Base-by-base conservation (phyloP, 345 rosid species). In the sweet orange (Citrus sinensis) region DNA sequence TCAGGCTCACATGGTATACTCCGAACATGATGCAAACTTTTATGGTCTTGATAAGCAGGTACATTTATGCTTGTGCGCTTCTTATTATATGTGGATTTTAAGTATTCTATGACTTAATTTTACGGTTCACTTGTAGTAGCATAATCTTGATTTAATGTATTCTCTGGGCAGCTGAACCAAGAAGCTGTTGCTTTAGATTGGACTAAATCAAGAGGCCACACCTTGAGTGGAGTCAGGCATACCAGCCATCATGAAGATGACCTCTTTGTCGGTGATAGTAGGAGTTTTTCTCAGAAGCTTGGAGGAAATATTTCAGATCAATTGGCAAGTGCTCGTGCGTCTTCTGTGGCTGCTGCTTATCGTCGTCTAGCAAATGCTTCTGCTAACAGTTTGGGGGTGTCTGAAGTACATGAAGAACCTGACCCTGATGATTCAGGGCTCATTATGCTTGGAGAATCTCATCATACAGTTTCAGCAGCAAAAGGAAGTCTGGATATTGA, bases 1-100 rank as follows among this genome's bases (percentile, higher is more conserved):
- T 80, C 89, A 96, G 99, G 97, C 98, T 77, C 99, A 94, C 87
- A 96, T 96, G 98, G 87, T 96, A 40, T 86, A 83, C 86, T 76
- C 98, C 4, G 99, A 96, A 81, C 99, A 94, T 73, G 98, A 96
- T 87, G 93, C 89, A 59, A 87, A 90, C 71, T 96, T 96, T 74
- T 90, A 85, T 79, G 91, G 97, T 80, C 88, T 94, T 49, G 92
- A 96, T 84, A 91, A 86, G 68, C 93, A 91, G 97, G 99, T 94
- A 85, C 82, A 79, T 56, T 58, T 76, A 30, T 16, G n/a, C 22
- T 46, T n/a, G 20, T 34, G 19, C 19, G 14, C 34, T 16, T 54
- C 5, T 16, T 4, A 60, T 68, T 71, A 17, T 32, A 22, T 32
- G 17, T 19, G 51, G 59, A 25, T 46, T 24, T 65, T 67, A 32